Evolutionary conservation across 2,329 filamentous ascomycete species (phyloP), one percentile per base, ranked within the genome.

Genomic region (Catunica adiposa): DNA sequence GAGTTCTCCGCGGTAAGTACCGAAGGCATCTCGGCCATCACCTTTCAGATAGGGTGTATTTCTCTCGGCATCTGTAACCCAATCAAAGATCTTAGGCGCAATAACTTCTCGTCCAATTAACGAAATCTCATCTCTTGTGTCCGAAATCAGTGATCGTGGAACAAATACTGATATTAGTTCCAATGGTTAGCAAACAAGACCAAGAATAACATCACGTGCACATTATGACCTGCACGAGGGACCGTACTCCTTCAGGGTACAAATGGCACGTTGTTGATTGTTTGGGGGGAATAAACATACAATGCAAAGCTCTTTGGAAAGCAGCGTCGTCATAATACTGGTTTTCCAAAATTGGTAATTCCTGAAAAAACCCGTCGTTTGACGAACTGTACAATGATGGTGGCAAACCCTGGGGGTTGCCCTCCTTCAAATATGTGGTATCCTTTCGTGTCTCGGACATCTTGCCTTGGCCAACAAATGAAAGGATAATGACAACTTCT

Each of bases 41-140:
- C 74, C 74, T 50, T 68, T 70, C 6, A 86, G 66, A 31, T 79
- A 78, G 0, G 82, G 82, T 47, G 77, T 74, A 60, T 84, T 81
- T 44, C 69, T 72, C 65, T 87, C 83, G 0, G 83, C 77, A 63
- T 86, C 79, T 0, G 76, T 75, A 17, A 83, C 66, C 67, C 73
- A 78, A 59, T 72, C 64, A 47, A 84, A 73, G n/a, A 81, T 67
- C 48, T 71, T 64, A 20, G 74, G 71, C 0, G 74, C 71, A 23
- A 84, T 66, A 8, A 80, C 75, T 26, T 76, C 70, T 17, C 73
- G 65, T 46, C 73, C 77, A 29, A 82, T 70, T 7, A 66, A 62
- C 6, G 69, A 65, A 11, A 78, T 66, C 56, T 76, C 74, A 1
- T 68, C 65, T 51, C 67, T 65, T 37, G 72, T 68, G 34, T 69